Conservation (phyloP, 2,329 filamentous ascomycete genomes). For the Pleurostoma richardsiae region DNA sequence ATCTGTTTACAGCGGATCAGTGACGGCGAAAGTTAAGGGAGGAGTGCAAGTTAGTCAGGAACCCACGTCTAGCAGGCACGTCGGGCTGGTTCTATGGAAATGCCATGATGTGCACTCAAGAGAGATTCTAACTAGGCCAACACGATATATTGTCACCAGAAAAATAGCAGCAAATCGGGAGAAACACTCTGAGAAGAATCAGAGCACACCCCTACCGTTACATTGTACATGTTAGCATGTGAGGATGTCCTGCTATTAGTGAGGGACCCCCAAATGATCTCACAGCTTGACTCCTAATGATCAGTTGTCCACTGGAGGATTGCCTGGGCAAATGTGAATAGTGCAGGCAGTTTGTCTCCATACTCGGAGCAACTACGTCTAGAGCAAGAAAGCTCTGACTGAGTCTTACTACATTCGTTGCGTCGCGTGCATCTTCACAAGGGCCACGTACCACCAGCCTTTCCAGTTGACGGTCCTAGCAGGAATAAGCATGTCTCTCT, state of each 20-base stretch:
- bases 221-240: no score
- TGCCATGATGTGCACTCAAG: not conserved
- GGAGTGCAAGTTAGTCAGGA: not conserved
- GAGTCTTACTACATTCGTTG: not conserved
- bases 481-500: no score
- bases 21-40: not conserved
- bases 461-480: not conserved
- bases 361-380: no score
- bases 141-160: slow-evolving; percentile 14
- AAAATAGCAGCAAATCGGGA: not conserved
- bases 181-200: not conserved
- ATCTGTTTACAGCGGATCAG: not conserved
- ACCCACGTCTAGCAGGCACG: not conserved
- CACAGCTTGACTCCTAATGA: no score
- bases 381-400: no score
- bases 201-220: no score
- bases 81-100: no score
- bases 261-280: no score
- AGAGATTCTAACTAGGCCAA: not conserved
- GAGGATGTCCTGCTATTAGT: no score
- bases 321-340: no score
- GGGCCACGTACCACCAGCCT: not conserved
- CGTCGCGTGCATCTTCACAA: not conserved
- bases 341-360: no score
- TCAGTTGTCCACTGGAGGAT: no score